Evolutionary conservation across 2,329 filamentous ascomycete genomes (phyloP).

Genomic region (Mariannaea sp.): DNA sequence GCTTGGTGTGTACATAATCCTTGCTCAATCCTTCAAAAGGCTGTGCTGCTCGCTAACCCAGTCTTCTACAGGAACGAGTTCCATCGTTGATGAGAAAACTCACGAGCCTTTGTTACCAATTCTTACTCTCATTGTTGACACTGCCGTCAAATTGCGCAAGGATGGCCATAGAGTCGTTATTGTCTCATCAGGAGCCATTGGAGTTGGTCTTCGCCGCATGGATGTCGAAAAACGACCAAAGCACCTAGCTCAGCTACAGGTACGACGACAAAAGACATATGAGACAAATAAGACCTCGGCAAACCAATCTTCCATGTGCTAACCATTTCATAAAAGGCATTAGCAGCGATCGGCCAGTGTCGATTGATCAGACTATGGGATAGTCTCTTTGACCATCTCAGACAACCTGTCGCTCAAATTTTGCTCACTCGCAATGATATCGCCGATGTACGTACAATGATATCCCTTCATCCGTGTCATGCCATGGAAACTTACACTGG

Average conservation of each 20-base stretch:
- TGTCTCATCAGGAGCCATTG: conserved; percentile 96
- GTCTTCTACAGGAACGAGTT: conserved; percentile 77
- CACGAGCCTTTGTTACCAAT: conserved; percentile 93
- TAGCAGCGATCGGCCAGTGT: conserved; percentile 95
- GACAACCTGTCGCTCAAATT: conserved; percentile 92
- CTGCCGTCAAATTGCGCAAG: conserved; percentile 81
- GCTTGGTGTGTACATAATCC: conserved; percentile 68
- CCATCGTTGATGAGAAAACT: conserved; percentile 96
- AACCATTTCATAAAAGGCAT: conserved; percentile 58
- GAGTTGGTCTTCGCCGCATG: conserved; percentile 89
- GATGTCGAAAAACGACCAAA: conserved; percentile 86
- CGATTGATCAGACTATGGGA: conserved; percentile 96
- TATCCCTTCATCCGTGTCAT: conserved; percentile 2
- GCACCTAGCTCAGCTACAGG: conserved; percentile 85
- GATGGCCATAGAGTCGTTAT: conserved; percentile 95
- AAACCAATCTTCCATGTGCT: conserved; percentile 14
- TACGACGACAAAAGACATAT: too few species aligned
- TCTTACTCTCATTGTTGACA: conserved; percentile 91
- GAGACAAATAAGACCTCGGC: background rate
- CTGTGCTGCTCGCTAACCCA: conserved; percentile 25
- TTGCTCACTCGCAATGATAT: conserved; percentile 95
- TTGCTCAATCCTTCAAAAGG: background rate
- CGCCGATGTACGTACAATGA: conserved; percentile 73
- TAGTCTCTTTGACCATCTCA: conserved; percentile 82
- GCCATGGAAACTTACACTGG: conserved; percentile 3